Evolutionary conservation across 2,329 filamentous ascomycete genomes (phyloP).

Genomic region (Colletotrichum scovillei): DNA sequence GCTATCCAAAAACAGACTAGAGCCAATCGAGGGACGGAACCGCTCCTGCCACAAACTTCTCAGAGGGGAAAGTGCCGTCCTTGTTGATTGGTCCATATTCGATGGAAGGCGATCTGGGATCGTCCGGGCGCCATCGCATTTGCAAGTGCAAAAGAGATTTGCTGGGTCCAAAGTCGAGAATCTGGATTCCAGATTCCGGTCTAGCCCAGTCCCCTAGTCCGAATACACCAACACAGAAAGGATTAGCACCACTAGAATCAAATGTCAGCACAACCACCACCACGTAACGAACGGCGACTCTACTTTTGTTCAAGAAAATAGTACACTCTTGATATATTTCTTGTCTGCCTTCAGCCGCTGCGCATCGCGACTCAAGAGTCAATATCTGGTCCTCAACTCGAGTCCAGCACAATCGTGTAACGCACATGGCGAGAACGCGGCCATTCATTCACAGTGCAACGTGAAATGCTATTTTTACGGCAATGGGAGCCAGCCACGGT

Average conservation of each 20-base stretch:
- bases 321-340: neutral
- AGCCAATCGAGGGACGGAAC: neutral
- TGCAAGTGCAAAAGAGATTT: constrained; percentile 12
- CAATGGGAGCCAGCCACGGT: neutral
- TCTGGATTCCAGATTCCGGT: neutral
- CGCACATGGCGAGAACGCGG: neutral
- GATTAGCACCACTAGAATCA: neutral
- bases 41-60: constrained; percentile 14
- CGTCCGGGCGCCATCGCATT: constrained; percentile 28
- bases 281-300: neutral
- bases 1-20: neutral
- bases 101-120: constrained; percentile 23
- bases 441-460: neutral
- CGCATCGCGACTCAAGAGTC: neutral
- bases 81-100: constrained; percentile 7
- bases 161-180: neutral
- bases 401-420: neutral
- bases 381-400: too few relatives aligned
- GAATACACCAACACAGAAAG: neutral
- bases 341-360: neutral
- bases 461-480: neutral
- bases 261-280: neutral
- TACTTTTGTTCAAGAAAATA: neutral
- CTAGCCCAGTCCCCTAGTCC: neutral
- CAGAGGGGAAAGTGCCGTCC: constrained; percentile 15